Conservation (phyloP, 73 alveolate genomes). For the Breviolum minutum region DNA sequence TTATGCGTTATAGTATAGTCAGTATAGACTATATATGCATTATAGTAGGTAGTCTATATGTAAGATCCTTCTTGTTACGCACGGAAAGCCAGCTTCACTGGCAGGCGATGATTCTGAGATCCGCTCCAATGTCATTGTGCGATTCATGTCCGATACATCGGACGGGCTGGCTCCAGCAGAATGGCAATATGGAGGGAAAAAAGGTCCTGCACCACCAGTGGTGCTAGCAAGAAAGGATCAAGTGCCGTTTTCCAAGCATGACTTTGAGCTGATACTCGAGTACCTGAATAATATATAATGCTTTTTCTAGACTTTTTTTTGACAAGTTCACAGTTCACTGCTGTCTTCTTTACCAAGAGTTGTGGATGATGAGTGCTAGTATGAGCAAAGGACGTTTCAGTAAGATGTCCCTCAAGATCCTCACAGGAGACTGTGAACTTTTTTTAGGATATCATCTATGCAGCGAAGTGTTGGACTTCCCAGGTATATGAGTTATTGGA, state of each 20-base stretch:
- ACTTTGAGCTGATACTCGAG: slow-evolving; percentile 57
- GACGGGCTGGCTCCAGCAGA: slow-evolving; percentile 83
- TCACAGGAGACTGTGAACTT: background rate
- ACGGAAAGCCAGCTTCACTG: background rate
- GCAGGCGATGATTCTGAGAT: slow-evolving; percentile 70
- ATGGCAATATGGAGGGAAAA: slow-evolving; percentile 80
- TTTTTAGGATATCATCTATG: background rate
- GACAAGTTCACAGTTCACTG: too few species aligned
- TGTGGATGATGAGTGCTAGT: too few species aligned
- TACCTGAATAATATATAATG: background rate
- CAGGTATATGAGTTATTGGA: slow-evolving; percentile 58
- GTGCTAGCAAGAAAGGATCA: slow-evolving; percentile 89
- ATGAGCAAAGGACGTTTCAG: too few species aligned
- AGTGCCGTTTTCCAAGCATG: slow-evolving; percentile 78
- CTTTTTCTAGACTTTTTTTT: too few species aligned
- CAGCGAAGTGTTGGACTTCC: background rate
- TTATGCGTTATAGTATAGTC: background rate
- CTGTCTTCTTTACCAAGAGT: too few species aligned
- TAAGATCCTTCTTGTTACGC: background rate
- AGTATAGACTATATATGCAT: background rate
- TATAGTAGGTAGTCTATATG: background rate
- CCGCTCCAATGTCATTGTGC: slow-evolving; percentile 75
- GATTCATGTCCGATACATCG: slow-evolving; percentile 66
- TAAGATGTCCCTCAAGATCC: too few species aligned
- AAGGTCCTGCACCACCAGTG: slow-evolving; percentile 92